Conservation (phyloP, 768 basidiomycete genomes). For the Rickenella mellea region DNA sequence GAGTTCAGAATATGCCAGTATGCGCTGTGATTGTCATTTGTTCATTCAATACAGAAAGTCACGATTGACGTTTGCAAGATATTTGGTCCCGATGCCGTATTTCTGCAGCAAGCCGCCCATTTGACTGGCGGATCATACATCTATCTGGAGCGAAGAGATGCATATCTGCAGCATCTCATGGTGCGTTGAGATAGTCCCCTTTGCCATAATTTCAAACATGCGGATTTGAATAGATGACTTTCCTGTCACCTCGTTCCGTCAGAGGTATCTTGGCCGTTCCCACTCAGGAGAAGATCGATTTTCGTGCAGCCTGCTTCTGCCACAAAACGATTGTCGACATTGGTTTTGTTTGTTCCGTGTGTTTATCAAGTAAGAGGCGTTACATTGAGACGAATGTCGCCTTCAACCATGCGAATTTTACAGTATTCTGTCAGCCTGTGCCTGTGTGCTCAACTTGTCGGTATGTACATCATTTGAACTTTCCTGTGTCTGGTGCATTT, state of each 20-base stretch:
- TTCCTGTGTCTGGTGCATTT: too few species aligned
- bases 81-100: constrained; percentile 82
- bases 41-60: constrained; percentile 59
- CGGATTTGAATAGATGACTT: constrained; percentile 60
- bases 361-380: constrained; percentile 87
- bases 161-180: constrained; percentile 86
- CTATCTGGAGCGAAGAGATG: constrained; percentile 68
- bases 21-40: too few species aligned
- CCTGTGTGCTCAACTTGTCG: constrained; percentile 93
- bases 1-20: too few species aligned
- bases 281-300: constrained; percentile 91
- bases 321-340: constrained; percentile 95
- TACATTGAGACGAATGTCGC: background rate
- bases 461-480: too few species aligned
- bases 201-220: background rate
- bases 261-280: constrained; percentile 75
- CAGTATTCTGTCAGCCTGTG: constrained; percentile 90
- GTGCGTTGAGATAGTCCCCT: constrained; percentile 31
- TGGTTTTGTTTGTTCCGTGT: constrained; percentile 98
- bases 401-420: background rate
- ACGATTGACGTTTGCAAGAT: constrained; percentile 95
- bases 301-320: constrained; percentile 97
- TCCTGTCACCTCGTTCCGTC: constrained; percentile 59
- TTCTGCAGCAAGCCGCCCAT: constrained; percentile 95
- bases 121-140: constrained; percentile 93